Conservation (phyloP, 106 monocot genomes). For the Hemerocallis citrina region DNA sequence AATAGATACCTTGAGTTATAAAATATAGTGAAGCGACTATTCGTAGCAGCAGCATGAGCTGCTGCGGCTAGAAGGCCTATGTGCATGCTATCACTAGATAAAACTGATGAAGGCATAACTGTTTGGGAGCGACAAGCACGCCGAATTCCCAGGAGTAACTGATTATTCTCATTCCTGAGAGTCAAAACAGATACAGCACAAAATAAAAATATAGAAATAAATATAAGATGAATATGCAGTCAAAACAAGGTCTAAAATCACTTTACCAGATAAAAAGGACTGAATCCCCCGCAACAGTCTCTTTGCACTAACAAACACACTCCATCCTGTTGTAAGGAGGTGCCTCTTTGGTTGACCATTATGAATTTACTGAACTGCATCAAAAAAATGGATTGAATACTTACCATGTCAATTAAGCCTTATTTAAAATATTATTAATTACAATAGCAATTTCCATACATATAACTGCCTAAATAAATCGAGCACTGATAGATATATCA, state of each 20-base stretch:
- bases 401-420: neutral
- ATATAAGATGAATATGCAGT: neutral
- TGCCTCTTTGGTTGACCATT: constrained; percentile 90
- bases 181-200: neutral
- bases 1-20: constrained; percentile 68
- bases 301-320: constrained; percentile 91
- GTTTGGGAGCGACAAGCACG: constrained; percentile 77
- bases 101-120: constrained; percentile 79
- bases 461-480: no score
- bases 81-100: constrained; percentile 97
- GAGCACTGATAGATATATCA: no score
- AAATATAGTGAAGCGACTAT: constrained; percentile 82
- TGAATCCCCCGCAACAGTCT: constrained; percentile 88
- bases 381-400: neutral
- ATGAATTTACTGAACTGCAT: neutral
- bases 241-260: neutral
- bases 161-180: constrained; percentile 81
- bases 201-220: neutral
- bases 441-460: no score
- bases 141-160: constrained; percentile 69
- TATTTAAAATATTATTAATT: no score
- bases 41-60: constrained; percentile 88
- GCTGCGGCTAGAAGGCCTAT: constrained; percentile 92
- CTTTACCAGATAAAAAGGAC: constrained; percentile 85
- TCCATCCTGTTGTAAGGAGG: constrained; percentile 95